Evolutionary conservation across 306 rosid species (phyloP), one percentile per base, ranked within the genome.

Genomic region (Begonia loranthoides): DNA sequence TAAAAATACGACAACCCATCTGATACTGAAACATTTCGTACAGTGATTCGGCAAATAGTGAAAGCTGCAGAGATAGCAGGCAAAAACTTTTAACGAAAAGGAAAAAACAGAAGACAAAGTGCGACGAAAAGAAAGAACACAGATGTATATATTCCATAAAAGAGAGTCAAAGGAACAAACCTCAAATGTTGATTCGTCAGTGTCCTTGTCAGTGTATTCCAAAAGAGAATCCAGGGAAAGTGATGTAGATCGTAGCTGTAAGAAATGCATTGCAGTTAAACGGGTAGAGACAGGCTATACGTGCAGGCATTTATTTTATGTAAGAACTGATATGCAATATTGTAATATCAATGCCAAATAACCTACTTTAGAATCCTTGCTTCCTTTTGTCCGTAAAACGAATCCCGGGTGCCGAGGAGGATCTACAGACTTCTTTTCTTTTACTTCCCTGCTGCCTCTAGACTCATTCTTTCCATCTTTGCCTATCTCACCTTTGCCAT

Each of bases 1-100:
- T 53, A 57, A 92, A 72, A 62, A 92, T 71, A 45, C 76, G 78
- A 70, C 69, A 60, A 50, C 99, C 99, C 96, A 92, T 83, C 77
- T 80, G 94, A 77, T 73, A 87, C 71, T 92, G 99, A 73, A 92
- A 84, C 99, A 86, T 92, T 81, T 92, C 99, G 80, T 77, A 68
- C 21, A 86, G 70, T n/a, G 95, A 68, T 66, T 92, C 99, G 4
- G 94, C 93, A 76, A 92, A 86, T 66, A 92, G 70, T 40, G 96
- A 92, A 59, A 92, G 76, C 96, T 86, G 80, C 77, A 72, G 58
- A 55, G 67, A 60, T 6, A 21, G 24, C 52, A 49, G 12, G 17
- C 52, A 49, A 16, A 15, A n/a, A 28, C 2, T 0, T 28, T 28
- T 28, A 5, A 28, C 4, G 6, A 0, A 1, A 0, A 28, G 36